These are phyloP conservation scores for Alternaria angustiovoidea DNA, from an alignment of 2,329 filamentous ascomycete genomes.

Conservation along the genomic window DNA sequence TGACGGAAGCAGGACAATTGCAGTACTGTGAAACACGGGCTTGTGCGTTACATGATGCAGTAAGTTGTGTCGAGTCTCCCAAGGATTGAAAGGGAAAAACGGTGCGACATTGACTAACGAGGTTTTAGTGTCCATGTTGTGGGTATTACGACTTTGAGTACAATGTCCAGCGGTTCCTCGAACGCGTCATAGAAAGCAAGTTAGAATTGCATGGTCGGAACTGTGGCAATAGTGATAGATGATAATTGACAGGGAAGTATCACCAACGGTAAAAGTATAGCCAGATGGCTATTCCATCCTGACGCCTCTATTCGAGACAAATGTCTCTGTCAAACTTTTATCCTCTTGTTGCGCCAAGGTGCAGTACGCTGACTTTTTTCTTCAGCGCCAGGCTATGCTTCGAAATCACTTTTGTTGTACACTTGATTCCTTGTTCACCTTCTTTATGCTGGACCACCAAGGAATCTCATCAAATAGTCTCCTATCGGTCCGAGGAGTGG, in stretches of 20 bases:
- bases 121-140: neutral
- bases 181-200: neutral
- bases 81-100: neutral
- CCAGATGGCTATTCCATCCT: neutral
- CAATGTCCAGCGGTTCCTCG: neutral
- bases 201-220: neutral
- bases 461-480: slow-evolving; percentile 25
- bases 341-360: neutral
- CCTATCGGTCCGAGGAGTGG: slow-evolving; percentile 26
- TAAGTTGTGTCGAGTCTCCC: neutral
- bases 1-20: neutral
- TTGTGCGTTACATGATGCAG: neutral
- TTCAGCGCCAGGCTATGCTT: slow-evolving; percentile 11
- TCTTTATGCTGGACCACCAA: slow-evolving; percentile 14
- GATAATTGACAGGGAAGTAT: neutral
- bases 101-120: neutral
- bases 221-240: neutral
- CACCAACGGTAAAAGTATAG: neutral
- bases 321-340: neutral
- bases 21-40: neutral
- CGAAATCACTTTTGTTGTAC: slow-evolving; percentile 12
- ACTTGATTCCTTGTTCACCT: neutral
- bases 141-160: neutral
- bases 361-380: neutral
- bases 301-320: neutral